A percentile compares a stretch with the other conserved stretches of the same genome.
These are phyloP conservation scores for Chytridiales sp. DNA, from an alignment of 371 early-diverging fungal genomes.

Conservation along the genomic window DNA sequence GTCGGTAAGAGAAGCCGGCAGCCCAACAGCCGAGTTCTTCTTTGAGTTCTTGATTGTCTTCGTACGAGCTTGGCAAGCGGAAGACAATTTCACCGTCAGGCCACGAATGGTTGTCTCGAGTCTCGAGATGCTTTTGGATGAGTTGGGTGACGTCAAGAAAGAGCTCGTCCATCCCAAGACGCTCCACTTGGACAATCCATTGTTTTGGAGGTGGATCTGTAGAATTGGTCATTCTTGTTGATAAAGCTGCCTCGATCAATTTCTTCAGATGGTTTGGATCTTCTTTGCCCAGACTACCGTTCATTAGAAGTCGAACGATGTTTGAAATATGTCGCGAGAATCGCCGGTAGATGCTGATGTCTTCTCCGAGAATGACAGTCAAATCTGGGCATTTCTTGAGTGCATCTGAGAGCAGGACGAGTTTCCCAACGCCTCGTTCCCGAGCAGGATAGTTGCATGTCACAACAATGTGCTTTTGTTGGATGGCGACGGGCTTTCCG, in stretches of 20 bases:
- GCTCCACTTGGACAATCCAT: slow-evolving; percentile 12
- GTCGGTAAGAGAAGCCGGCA: slow-evolving; percentile 1
- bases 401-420: slow-evolving; percentile 25
- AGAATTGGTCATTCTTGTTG: no score
- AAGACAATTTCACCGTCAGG: slow-evolving; percentile 8
- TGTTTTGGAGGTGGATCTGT: no score
- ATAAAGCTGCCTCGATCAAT: no score
- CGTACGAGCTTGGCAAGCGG: slow-evolving; percentile 6
- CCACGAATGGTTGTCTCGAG: not conserved
- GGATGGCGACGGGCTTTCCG: slow-evolving; percentile 27
- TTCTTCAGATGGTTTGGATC: no score
- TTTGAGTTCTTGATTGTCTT: not conserved
- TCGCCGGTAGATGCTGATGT: slow-evolving; percentile 24
- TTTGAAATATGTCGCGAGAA: slow-evolving; percentile 12
- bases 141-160: slow-evolving; percentile 26
- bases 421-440: slow-evolving; percentile 23
- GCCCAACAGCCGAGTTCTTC: not conserved
- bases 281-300: no score
- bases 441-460: slow-evolving; percentile 37
- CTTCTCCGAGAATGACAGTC: slow-evolving; percentile 26
- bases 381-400: slow-evolving; percentile 22
- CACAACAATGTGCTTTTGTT: slow-evolving; percentile 35
- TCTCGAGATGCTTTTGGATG: slow-evolving; percentile 7
- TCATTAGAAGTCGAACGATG: no score
- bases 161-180: slow-evolving; percentile 33